phyloP scores from a whole-genome alignment of 805 yeast genomes.

The Candida lessepsii region DNA sequence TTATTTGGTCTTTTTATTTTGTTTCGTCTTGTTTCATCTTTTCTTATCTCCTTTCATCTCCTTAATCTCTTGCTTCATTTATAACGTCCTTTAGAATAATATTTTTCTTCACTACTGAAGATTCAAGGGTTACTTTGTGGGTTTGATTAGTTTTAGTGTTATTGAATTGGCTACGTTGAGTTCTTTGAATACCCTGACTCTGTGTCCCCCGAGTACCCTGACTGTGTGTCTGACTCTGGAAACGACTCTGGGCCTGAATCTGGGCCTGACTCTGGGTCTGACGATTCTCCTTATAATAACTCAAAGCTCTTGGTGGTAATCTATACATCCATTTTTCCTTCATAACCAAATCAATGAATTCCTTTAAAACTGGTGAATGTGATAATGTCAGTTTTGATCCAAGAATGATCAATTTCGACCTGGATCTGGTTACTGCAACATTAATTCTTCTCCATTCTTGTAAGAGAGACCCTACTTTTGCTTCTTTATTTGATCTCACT shows the following conservation, averaged over 20 bases:
- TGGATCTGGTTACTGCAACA: constrained; percentile 92
- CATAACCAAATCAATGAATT: constrained; percentile 59
- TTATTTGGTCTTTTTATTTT: no score
- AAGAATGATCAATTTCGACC: constrained; percentile 73
- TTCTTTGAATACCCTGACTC: no score
- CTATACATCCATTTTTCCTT: constrained; percentile 62
- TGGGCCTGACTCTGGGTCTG: no score
- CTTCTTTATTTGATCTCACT: constrained; percentile 73
- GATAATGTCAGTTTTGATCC: constrained; percentile 72
- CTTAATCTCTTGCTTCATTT: constrained; percentile 22
- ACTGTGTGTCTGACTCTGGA: no score
- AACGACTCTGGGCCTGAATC: no score
- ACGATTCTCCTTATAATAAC: constrained; percentile 34
- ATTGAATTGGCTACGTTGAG: no score
- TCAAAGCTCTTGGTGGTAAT: constrained; percentile 46
- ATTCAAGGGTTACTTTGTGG: not conserved
- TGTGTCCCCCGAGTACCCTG: no score
- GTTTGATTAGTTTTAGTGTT: no score
- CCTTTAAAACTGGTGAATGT: constrained; percentile 49
- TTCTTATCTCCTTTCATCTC: no score
- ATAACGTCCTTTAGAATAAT: constrained; percentile 30
- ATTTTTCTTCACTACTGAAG: constrained; percentile 18
- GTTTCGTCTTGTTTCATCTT: no score
- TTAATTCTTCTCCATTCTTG: constrained; percentile 90
- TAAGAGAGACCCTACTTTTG: constrained; percentile 71